These are phyloP conservation scores for Jaapia argillacea DNA, from an alignment of 768 basidiomycete species.

Conservation along the genomic window DNA sequence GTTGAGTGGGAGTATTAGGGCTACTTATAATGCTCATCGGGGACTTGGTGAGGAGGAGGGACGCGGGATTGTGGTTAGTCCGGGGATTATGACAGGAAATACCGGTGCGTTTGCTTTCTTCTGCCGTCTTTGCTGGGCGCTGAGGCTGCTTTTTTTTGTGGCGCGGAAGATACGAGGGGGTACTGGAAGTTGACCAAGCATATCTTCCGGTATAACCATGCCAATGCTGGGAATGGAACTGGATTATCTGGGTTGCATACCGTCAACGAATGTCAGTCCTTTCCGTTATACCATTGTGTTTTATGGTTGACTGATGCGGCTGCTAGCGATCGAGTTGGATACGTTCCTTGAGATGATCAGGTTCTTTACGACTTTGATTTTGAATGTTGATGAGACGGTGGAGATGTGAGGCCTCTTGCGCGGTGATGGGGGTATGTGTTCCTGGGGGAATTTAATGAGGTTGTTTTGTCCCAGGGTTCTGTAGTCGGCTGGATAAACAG, in stretches of 20 bases:
- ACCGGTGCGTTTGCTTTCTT: slow-evolving; percentile 21
- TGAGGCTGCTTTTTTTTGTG: slow-evolving; percentile 2
- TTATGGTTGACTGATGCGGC: neutral
- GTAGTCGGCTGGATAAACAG: too few species aligned
- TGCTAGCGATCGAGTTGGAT: slow-evolving; percentile 21
- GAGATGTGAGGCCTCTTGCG: too few species aligned
- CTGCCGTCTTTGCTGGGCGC: too few species aligned
- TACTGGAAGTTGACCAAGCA: slow-evolving; percentile 36
- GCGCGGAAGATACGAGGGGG: slow-evolving; percentile 28
- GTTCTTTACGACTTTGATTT: slow-evolving; percentile 33
- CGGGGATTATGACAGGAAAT: slow-evolving; percentile 26
- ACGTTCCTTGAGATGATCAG: slow-evolving; percentile 29
- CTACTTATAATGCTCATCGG: slow-evolving; percentile 23
- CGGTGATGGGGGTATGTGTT: too few species aligned
- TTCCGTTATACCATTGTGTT: neutral
- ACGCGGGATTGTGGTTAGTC: slow-evolving; percentile 26
- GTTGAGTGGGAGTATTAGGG: slow-evolving; percentile 33
- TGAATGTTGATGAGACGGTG: slow-evolving; percentile 31
- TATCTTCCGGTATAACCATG: slow-evolving; percentile 34
- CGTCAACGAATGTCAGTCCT: slow-evolving; percentile 19
- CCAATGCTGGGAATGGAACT: slow-evolving; percentile 10
- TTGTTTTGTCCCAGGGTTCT: too few species aligned
- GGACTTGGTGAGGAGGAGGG: slow-evolving; percentile 14
- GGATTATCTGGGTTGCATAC: slow-evolving; percentile 17
- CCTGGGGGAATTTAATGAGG: too few species aligned